These are phyloP conservation scores for Lipomyces kockii DNA, from an alignment of 805 yeast genomes.

Conservation along the genomic window DNA sequence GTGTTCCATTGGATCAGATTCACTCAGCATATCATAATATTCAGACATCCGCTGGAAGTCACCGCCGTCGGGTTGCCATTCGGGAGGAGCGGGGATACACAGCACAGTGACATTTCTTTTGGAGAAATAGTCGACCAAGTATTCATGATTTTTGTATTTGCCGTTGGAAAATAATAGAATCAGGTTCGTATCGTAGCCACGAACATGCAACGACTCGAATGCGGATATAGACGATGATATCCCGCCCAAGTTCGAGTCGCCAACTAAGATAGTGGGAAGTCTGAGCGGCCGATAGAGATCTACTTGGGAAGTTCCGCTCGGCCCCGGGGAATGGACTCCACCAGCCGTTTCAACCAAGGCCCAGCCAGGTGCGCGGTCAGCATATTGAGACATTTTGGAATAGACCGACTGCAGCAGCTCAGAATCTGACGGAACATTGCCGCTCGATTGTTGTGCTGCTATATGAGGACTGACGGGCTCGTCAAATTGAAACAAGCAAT, in stretches of 20 bases:
- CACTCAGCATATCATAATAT: not conserved
- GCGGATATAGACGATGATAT: slow-evolving; percentile 7
- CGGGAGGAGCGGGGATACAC: slow-evolving; percentile 1
- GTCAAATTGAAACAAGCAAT: slow-evolving; percentile 4
- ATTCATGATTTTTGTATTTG: slow-evolving; percentile 1
- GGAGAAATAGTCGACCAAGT: not conserved
- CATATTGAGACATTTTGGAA: slow-evolving; percentile 3
- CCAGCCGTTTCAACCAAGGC: slow-evolving; percentile 4
- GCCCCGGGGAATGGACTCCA: slow-evolving; percentile 5
- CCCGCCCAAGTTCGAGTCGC: slow-evolving; percentile 4
- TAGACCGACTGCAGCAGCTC: not conserved
- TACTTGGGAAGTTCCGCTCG: slow-evolving; percentile 1
- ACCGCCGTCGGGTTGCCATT: not conserved
- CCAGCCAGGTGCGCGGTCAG: not conserved
- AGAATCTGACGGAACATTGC: not conserved
- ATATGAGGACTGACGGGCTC: slow-evolving; percentile 7
- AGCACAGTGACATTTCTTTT: not conserved
- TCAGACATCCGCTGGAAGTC: slow-evolving; percentile 1
- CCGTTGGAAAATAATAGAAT: not conserved
- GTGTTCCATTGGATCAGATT: not conserved
- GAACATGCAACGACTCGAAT: slow-evolving; percentile 3
- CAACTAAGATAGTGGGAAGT: not conserved
- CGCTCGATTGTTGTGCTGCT: not conserved
- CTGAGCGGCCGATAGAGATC: slow-evolving; percentile 6
- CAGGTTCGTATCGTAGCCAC: not conserved